A percentile compares a stretch with the other conserved stretches of the same genome.
Evolutionary conservation across 2,329 filamentous ascomycete genomes (phyloP).

Genomic region (Zymoseptoria ardabiliae): DNA sequence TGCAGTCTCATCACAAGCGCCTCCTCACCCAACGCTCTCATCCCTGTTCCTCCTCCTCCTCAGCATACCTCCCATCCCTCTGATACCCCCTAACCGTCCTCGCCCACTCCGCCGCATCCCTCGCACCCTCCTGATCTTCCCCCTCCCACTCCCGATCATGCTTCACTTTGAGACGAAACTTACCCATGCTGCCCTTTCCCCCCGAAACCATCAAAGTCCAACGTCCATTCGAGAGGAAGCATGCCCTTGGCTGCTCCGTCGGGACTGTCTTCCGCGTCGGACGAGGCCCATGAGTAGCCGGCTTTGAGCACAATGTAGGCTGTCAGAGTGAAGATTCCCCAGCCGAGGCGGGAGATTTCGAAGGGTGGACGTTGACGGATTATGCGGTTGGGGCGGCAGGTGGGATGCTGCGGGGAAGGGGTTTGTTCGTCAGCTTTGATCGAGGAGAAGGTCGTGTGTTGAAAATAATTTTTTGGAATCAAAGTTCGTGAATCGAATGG

Average conservation of each 20-base stretch:
- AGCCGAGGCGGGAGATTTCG: conserved; percentile 35
- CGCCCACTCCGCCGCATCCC: conserved; percentile 22
- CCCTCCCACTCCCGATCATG: conserved; percentile 22
- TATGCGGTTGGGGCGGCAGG: conserved; percentile 34
- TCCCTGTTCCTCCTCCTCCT: conserved; percentile 6
- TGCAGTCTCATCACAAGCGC: too few relatives aligned
- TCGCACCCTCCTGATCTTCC: conserved; percentile 11
- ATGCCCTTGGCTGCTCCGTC: conserved; percentile 28
- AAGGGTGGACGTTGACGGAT: conserved; percentile 33
- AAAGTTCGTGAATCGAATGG: too few relatives aligned
- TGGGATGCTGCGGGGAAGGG: conserved; percentile 37
- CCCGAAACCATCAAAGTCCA: conserved; percentile 35
- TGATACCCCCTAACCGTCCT: conserved; percentile 18
- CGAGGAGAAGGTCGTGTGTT: too few relatives aligned
- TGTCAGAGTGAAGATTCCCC: conserved; percentile 37
- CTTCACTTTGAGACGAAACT: conserved; percentile 36
- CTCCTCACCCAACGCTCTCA: background rate
- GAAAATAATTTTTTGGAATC: too few relatives aligned
- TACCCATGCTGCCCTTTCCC: conserved; percentile 34
- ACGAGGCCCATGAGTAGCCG: conserved; percentile 38
- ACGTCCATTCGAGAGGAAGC: conserved; percentile 36
- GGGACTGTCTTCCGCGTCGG: conserved; percentile 29
- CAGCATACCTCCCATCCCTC: conserved; percentile 21
- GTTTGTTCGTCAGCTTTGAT: background rate
- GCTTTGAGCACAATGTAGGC: conserved; percentile 36